Conservation (phyloP, 345 rosid species). For the Syzygium oleosum region DNA sequence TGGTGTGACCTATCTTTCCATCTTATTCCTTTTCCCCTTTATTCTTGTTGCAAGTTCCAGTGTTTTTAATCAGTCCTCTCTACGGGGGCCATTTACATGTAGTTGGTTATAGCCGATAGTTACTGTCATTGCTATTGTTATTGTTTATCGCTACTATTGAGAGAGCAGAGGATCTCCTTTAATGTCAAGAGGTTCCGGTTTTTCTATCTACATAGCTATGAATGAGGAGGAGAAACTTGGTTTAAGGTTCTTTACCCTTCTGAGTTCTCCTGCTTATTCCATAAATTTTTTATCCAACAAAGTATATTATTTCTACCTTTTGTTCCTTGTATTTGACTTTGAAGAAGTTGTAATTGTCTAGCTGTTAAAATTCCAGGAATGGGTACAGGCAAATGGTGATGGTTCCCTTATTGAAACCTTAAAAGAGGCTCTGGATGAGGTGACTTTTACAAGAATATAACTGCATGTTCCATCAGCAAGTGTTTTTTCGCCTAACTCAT, state of each 20-base stretch:
- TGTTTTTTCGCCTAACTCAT: conserved; percentile 1
- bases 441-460: conserved; percentile 11
- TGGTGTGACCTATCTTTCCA: background rate
- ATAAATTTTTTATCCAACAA: background rate
- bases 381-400: conserved; percentile 61
- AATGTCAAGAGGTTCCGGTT: background rate
- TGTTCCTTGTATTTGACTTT: background rate
- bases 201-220: background rate
- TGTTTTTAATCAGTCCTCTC: background rate
- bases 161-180: background rate
- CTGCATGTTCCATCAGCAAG: conserved; percentile 1
- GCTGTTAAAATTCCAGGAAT: conserved; percentile 38
- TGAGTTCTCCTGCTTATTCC: background rate
- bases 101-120: background rate
- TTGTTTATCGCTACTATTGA: background rate
- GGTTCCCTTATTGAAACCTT: conserved; percentile 65
- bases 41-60: background rate
- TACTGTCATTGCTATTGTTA: background rate
- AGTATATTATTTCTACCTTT: background rate
- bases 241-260: background rate
- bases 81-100: background rate
- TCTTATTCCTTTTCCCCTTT: background rate
- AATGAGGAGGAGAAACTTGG: background rate
- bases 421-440: conserved; percentile 94
- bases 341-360: background rate